Evolutionary conservation across 2,329 filamentous ascomycete species (phyloP).

Genomic region (Hypomyces perniciosus): DNA sequence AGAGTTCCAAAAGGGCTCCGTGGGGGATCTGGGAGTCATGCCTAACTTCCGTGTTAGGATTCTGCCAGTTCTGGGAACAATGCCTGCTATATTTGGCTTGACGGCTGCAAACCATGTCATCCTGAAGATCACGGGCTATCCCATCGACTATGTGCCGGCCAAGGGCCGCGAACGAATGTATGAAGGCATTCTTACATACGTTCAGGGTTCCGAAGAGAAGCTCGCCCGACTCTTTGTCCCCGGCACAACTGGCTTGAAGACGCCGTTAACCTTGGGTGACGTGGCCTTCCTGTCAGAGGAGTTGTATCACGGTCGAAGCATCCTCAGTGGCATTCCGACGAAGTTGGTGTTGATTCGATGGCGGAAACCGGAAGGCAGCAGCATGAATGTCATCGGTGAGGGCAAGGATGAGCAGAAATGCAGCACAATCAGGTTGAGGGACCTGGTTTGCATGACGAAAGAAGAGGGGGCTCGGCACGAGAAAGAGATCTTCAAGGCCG

Average conservation of each 20-base stretch:
- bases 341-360: conserved; percentile 76
- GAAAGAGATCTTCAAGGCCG: conserved; percentile 67
- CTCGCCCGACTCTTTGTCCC: conserved; percentile 45
- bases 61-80: conserved; percentile 87
- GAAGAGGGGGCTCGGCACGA: conserved; percentile 80
- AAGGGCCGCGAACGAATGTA: conserved; percentile 91
- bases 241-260: conserved; percentile 60
- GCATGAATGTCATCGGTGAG: conserved; percentile 54
- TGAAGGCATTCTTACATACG: conserved; percentile 67
- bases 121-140: conserved; percentile 73
- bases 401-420: conserved; percentile 69
- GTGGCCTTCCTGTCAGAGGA: conserved; percentile 87
- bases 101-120: conserved; percentile 91
- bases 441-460: conserved; percentile 88
- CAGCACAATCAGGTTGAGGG: conserved; percentile 59
- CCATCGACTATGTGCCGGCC: conserved; percentile 71
- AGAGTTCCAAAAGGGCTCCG: conserved; percentile 78
- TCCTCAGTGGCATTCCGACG: conserved; percentile 73
- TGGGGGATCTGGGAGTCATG: conserved; percentile 80
- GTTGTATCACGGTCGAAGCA: conserved; percentile 76
- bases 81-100: conserved; percentile 95
- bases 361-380: conserved; percentile 58
- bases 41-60: conserved; percentile 95
- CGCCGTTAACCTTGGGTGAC: conserved; percentile 73
- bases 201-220: conserved; percentile 77